Evolutionary conservation across 2,329 filamentous ascomycete genomes (phyloP), one percentile per base, ranked within the genome.

Genomic region (Trichophyton simii): DNA sequence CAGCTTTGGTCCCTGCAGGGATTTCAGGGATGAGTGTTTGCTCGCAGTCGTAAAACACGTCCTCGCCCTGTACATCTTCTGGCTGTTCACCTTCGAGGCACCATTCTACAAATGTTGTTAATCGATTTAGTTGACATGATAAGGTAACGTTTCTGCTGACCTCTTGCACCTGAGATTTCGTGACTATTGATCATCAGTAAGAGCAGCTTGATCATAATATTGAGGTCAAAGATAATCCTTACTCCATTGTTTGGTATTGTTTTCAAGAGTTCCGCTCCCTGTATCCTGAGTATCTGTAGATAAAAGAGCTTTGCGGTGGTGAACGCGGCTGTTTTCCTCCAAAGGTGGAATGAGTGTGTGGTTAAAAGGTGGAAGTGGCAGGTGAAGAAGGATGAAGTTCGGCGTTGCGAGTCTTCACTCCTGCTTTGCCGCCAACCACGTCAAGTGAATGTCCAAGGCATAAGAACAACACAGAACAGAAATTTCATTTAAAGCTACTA

Each of bases 101-200:
- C 54, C 54, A 61, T 54, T 41, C 46, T 63, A 50, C n/a, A 59
- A 34, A 13, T 25, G 36, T 41, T 59, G n/a, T 57, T 34, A 13
- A 5, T n/a, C 9, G 3, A 3, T 8, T 13, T 54, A 41, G 15
- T 4, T 46, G 22, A 38, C 4, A 13, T 6, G 41, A 55, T 1
- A 22, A 41, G 34, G 20, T 1, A 6, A 11, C 3, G 15, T 18
- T 11, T 38, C n/a, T 42, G n/a, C 55, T 44, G 11, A 58, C 55
- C 55, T 58, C 25, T 41, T 5, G 55, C 34, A 22, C 55, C 55
- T 15, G 55, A 41, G 8, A 58, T 58, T 58, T 58, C 55, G 55
- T 58, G 55, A n/a, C 55, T 58, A 11, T 55, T 13, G 15, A 6
- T 8, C 9, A 31, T 55, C 13, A 55, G 52, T 3, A 18, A 9